A percentile compares a stretch with the other conserved stretches of the same genome.
phyloP scores from a whole-genome alignment of 305 asterid species.

The Fraxinus dipetala region DNA sequence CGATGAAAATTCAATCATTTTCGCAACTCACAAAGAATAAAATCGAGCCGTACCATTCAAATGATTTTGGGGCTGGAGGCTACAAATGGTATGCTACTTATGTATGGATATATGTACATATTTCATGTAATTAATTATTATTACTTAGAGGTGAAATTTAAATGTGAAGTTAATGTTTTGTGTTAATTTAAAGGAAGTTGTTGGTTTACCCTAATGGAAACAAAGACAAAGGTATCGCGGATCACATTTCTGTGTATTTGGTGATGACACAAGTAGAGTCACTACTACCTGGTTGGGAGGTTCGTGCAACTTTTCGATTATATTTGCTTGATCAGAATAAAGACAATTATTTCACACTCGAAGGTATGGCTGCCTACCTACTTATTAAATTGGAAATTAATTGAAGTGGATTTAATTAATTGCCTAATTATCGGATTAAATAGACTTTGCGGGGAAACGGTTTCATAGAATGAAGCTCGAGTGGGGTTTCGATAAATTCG shows the following conservation, averaged over 20 bases:
- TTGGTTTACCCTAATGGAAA: slow-evolving; percentile 53
- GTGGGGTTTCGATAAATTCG: slow-evolving; percentile 59
- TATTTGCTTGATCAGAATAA: slow-evolving; percentile 52
- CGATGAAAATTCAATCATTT: slow-evolving; percentile 36
- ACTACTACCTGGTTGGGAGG: slow-evolving; percentile 46
- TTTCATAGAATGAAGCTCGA: slow-evolving; percentile 48
- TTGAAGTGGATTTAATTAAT: not conserved
- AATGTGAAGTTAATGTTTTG: not conserved
- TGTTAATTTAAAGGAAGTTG: slow-evolving; percentile 31
- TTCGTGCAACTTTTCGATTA: slow-evolving; percentile 38
- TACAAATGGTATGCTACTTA: slow-evolving; percentile 42
- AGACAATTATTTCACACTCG: slow-evolving; percentile 40
- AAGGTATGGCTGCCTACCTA: slow-evolving; percentile 29
- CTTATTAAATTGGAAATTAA: not conserved
- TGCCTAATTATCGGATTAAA: not conserved
- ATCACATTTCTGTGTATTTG: slow-evolving; percentile 49
- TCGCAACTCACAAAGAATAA: slow-evolving; percentile 39
- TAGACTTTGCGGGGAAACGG: slow-evolving; percentile 47
- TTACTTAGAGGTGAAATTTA: not conserved
- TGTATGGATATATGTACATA: not conserved
- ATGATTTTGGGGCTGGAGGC: slow-evolving; percentile 56
- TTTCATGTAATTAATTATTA: not conserved
- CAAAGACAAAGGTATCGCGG: slow-evolving; percentile 46
- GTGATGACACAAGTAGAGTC: slow-evolving; percentile 27
- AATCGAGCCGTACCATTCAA: slow-evolving; percentile 40